Conservation (phyloP, 176 grass and related monocot species). For the Triticum dicoccoides region DNA sequence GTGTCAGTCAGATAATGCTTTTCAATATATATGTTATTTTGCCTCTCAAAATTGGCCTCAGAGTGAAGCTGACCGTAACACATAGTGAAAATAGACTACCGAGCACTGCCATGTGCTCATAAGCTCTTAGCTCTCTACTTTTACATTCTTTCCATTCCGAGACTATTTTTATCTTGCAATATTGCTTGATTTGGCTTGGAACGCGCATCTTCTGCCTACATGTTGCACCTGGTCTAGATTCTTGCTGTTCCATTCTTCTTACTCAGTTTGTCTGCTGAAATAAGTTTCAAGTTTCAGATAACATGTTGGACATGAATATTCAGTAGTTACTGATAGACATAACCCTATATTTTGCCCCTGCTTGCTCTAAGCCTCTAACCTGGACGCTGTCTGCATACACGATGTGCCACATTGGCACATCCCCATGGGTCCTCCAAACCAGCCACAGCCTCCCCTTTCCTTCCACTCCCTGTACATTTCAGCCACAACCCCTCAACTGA, state of each 20-base stretch:
- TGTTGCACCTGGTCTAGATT: not conserved
- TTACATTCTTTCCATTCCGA: not conserved
- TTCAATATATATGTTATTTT: not conserved
- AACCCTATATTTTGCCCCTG: not conserved
- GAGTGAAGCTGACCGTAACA: not conserved
- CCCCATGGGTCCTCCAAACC: not conserved
- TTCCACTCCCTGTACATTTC: not conserved
- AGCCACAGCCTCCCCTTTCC: not conserved
- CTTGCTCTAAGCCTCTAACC: not conserved
- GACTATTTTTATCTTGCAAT: not conserved
- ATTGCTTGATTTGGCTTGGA: not conserved
- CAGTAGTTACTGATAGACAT: not conserved
- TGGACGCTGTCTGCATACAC: not conserved
- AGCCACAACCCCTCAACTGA: not conserved
- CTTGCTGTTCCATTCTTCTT: not conserved
- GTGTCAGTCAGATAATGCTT: not conserved
- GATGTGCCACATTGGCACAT: not conserved
- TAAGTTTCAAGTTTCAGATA: not conserved
- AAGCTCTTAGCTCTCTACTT: not conserved
- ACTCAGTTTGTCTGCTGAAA: not conserved
- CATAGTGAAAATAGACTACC: not conserved
- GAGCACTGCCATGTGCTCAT: not conserved
- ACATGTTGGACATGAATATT: not conserved
- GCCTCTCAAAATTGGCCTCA: not conserved
- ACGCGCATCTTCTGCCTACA: not conserved